Evolutionary conservation across 2,329 filamentous ascomycete genomes (phyloP).

Genomic region (Colletotrichum sublineola): DNA sequence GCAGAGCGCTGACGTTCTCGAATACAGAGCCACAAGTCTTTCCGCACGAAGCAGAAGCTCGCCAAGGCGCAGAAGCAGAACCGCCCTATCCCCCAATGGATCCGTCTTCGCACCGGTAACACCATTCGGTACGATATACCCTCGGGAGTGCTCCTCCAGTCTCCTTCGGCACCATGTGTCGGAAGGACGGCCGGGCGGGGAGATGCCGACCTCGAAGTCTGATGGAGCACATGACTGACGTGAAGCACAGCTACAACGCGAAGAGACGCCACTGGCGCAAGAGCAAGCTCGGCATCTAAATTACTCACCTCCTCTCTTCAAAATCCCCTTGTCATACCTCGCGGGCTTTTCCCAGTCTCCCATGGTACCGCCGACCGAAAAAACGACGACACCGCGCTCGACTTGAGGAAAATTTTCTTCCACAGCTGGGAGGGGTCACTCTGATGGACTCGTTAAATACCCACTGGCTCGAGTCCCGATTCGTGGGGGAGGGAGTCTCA

Average conservation of each 20-base stretch:
- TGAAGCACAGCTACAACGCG: constrained; percentile 89
- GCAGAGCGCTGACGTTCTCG: constrained; percentile 30
- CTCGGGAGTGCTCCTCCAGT: background rate
- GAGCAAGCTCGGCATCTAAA: constrained; percentile 98
- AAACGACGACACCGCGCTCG: constrained; percentile 37
- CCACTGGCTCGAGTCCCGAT: constrained; percentile 37
- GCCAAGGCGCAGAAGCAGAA: constrained; percentile 99
- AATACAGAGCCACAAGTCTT: constrained; percentile 96
- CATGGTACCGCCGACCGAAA: constrained; percentile 37
- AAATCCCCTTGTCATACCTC: constrained; percentile 46
- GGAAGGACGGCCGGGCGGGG: background rate
- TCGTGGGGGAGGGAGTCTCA: constrained; percentile 45
- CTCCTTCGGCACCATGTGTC: background rate
- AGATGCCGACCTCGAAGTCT: background rate
- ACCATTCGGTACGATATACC: constrained; percentile 89
- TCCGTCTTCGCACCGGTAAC: constrained; percentile 97
- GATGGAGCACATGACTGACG: constrained; percentile 10
- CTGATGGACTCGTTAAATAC: constrained; percentile 33
- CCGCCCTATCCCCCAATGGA: constrained; percentile 99
- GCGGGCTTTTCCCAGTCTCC: constrained; percentile 44
- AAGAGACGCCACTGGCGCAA: constrained; percentile 99
- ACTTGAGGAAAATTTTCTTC: constrained; percentile 35
- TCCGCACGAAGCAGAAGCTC: constrained; percentile 99
- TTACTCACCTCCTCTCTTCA: constrained; percentile 61
- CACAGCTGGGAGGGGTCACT: constrained; percentile 33